A percentile compares a stretch with the other conserved stretches of the same genome.
Conservation (phyloP, 116 monocot species). For the Zostera marina region DNA sequence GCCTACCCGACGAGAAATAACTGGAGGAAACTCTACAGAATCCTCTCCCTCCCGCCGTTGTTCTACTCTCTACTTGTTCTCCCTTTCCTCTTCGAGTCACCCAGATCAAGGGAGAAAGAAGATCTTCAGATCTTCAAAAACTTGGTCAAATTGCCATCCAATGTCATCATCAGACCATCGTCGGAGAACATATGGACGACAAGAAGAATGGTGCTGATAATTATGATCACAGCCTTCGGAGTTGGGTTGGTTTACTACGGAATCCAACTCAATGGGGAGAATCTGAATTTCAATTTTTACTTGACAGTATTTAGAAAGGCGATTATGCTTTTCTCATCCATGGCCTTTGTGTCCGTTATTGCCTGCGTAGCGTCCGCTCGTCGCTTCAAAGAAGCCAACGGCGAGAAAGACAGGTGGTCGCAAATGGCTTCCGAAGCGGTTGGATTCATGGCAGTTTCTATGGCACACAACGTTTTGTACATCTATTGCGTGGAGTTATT, state of each 20-base stretch:
- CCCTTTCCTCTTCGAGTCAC: constrained; percentile 61
- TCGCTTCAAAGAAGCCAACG: constrained; percentile 12
- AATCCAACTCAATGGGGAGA: constrained; percentile 71
- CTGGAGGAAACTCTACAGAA: constrained; percentile 14
- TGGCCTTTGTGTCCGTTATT: constrained; percentile 20
- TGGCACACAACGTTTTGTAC: constrained; percentile 39
- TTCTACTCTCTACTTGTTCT: constrained; percentile 15
- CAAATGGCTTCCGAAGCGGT: constrained; percentile 40
- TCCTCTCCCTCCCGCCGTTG: constrained; percentile 11
- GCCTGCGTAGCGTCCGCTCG: constrained; percentile 33
- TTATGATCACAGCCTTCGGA: constrained; percentile 44
- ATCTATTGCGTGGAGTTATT: constrained; percentile 68
- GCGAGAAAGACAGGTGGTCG: constrained; percentile 13
- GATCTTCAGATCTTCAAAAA: constrained; percentile 29
- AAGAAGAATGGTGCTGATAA: constrained; percentile 26
- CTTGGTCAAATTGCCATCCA: constrained; percentile 26
- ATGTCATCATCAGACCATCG: constrained; percentile 10
- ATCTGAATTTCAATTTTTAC: constrained; percentile 63
- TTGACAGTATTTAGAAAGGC: constrained; percentile 62
- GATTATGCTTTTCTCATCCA: constrained; percentile 38
- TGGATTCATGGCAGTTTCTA: constrained; percentile 64
- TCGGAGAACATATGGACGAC: constrained; percentile 32
- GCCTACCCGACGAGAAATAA: constrained; percentile 14
- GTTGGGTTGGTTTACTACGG: constrained; percentile 79
- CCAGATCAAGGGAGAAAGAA: constrained; percentile 33